phyloP scores from a whole-genome alignment of 495 filamentous ascomycete species.

The Xylaria grammica region DNA sequence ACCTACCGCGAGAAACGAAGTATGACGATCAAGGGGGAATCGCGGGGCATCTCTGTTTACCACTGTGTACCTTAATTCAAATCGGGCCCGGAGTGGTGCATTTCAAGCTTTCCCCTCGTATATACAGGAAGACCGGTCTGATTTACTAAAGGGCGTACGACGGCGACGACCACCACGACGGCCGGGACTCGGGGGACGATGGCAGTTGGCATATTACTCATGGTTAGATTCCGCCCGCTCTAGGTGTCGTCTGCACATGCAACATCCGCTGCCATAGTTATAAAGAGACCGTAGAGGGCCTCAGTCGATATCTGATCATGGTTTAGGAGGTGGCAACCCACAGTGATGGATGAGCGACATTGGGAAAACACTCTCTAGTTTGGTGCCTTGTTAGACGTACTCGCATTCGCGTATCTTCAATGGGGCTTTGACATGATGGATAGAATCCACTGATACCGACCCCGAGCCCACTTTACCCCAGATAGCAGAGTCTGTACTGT shows the following conservation, averaged over 20 bases:
- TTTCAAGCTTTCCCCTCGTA: slow-evolving; percentile 21
- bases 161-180: slow-evolving; percentile 41
- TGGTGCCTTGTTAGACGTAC: no score
- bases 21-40: slow-evolving; percentile 41
- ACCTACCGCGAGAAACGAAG: slow-evolving; percentile 30
- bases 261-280: slow-evolving; percentile 51
- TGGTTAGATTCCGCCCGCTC: slow-evolving; percentile 41
- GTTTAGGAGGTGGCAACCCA: slow-evolving; percentile 42
- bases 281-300: slow-evolving; percentile 42
- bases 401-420: background rate
- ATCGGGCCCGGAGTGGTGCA: slow-evolving; percentile 40
- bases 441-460: slow-evolving; percentile 33
- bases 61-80: slow-evolving; percentile 36
- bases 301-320: slow-evolving; percentile 27
- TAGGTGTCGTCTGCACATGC: slow-evolving; percentile 30
- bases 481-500: background rate
- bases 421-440: slow-evolving; percentile 1
- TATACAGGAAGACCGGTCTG: slow-evolving; percentile 28
- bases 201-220: slow-evolving; percentile 38
- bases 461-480: slow-evolving; percentile 24
- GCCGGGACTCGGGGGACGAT: slow-evolving; percentile 29
- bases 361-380: background rate
- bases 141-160: slow-evolving; percentile 43
- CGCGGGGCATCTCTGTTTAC: no score
- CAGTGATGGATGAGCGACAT: background rate